Percentiles rank a stretch among this genome's conserved stretches.
phyloP scores from a whole-genome alignment of 441 rosid species.

The Gossypium davidsonii region DNA sequence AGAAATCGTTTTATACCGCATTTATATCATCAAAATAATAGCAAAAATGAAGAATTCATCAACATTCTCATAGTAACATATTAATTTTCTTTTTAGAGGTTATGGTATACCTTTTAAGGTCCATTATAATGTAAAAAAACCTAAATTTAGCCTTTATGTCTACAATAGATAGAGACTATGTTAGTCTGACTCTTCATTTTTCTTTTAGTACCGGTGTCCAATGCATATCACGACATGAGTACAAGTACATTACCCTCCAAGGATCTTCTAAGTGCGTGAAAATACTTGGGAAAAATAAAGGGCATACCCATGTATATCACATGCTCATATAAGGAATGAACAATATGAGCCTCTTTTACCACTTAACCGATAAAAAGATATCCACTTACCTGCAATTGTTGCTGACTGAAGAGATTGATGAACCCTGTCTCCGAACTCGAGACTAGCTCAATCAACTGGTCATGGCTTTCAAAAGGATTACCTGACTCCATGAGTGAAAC shows the following conservation, averaged over 20 bases:
- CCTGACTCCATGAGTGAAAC: constrained; percentile 66
- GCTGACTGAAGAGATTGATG: constrained; percentile 81
- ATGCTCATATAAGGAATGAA: background rate
- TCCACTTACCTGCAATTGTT: constrained; percentile 67
- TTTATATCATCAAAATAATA: background rate
- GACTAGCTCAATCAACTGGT: constrained; percentile 76
- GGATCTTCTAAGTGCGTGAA: background rate
- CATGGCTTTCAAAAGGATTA: constrained; percentile 61
- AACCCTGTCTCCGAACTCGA: constrained; percentile 63
- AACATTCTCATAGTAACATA: background rate
- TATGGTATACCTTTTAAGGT: background rate
- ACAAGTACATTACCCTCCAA: background rate
- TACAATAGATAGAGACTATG: background rate
- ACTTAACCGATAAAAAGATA: background rate
- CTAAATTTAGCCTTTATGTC: background rate
- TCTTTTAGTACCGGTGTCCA: background rate
- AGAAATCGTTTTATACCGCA: background rate
- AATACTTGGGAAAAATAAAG: background rate
- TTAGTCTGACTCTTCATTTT: background rate
- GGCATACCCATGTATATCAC: background rate
- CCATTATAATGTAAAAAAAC: background rate
- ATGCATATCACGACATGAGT: background rate
- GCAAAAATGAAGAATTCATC: background rate
- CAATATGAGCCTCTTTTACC: background rate
- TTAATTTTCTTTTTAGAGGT: background rate